Evolutionary conservation across 1,139 yeast species (phyloP), one percentile per base, ranked within the genome.

Genomic region (Candida gigantensis): DNA sequence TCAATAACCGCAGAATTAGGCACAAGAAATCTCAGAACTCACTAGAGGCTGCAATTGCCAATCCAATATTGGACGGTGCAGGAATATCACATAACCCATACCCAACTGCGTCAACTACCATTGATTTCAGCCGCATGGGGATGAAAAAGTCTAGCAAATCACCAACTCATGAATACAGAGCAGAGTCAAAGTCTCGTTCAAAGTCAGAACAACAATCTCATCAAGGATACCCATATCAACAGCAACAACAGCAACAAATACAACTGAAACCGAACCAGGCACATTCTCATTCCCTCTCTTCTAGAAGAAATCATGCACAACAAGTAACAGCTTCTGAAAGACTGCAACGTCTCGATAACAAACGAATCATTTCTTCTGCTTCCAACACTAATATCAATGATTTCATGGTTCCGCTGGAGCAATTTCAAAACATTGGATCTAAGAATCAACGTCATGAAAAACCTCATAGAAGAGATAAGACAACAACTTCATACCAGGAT

Each of bases 381-480:
- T 37, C 47, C 11, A 42, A 39, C 27, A 35, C 44, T 12, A 37
- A 45, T 28, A 35, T 38, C 8, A 37, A 37, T 27, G 45, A 42
- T 30, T 42, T 32, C 19, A 42, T 42, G 40, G 25, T 33, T 9
- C 32, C 26, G 19, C 41, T 27, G 23, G 33, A 24, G 7, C 28
- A 29, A 20, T 24, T 17, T 19, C 31, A 28, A 19, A 28, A 6
- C 14, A 27, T 29, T 28, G 17, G 18, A 12, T 28, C 35, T 10
- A 36, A 36, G 28, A 52, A 48, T 35, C 49, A 51, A 20, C 49
- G 53, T 20, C 28, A 24, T 16, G 33, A 30, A 4, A 30, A 26
- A 30, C 41, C 49, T 21, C 44, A 40, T 16, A 38, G 30, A 30
- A 24, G 35, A 15, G 30, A 26, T 3, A 34, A 24, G n/a, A 28